Evolutionary conservation across 179 eudicot species (phyloP).

Genomic region (Carnegiea gigantea): DNA sequence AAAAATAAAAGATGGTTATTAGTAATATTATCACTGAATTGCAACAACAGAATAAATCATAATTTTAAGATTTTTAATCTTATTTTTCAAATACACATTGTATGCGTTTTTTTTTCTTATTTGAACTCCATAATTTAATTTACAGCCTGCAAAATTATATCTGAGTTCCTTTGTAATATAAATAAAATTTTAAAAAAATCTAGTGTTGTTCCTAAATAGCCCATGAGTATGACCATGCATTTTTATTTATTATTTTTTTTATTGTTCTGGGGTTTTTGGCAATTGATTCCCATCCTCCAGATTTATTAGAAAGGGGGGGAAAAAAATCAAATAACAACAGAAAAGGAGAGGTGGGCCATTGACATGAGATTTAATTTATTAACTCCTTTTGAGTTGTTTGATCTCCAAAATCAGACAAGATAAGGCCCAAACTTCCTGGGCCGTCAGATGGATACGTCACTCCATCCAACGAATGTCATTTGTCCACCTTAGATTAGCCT

Average conservation of each 20-base stretch:
- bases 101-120: no score
- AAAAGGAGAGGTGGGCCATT: slow-evolving; percentile 5
- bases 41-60: no score
- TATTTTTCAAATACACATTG: no score
- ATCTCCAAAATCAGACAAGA: slow-evolving; percentile 52
- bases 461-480: slow-evolving; percentile 48
- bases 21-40: no score
- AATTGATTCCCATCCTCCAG: no score
- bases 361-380: background rate
- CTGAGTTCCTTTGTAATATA: background rate
- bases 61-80: no score
- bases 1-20: no score
- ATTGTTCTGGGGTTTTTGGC: background rate
- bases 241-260: background rate
- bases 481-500: slow-evolving; percentile 42
- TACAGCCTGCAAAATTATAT: no score
- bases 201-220: background rate
- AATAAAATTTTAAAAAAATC: no score
- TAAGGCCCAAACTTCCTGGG: slow-evolving; percentile 47
- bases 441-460: slow-evolving; percentile 70
- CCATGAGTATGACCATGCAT: no score
- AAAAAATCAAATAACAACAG: background rate
- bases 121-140: no score
- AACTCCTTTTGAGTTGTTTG: background rate
- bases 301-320: no score